Base-by-base conservation (phyloP, 345 rosid genomes). In the Hypericum perforatum region DNA sequence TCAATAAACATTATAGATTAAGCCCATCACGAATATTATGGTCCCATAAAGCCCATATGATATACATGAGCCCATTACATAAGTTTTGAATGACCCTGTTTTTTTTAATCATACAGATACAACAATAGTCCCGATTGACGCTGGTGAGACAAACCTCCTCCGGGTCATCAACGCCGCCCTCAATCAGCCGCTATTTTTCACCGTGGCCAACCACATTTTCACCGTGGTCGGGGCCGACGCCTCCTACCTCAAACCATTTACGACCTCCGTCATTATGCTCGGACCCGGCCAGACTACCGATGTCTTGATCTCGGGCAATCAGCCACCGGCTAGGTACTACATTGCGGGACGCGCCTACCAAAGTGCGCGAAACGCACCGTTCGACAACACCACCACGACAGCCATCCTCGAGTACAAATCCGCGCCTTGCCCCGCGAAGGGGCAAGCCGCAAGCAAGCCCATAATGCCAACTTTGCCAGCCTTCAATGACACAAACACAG, bases 261-360 rank as follows among this genome's bases (percentile, higher is more conserved):
- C 67, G 39, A 67, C 67, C 4, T 14, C 45, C 3, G 66, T 61
- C 59, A 50, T 67, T 4, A 67, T 67, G 67, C 54, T 67, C 5
- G 67, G 66, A 8, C 72, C 72, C 0, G 67, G 72, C 29, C 67
- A 67, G n/a, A 67, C 72, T 51, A 61, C 63, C 11, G 67, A 67
- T 32, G 72, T 67, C n/a, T 11, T 67, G 37, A 61, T 67, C 63
- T 22, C 63, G 41, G 72, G 59, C 11, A 52, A 67, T 47, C 72
- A 67, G 41, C 8, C 41, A 16, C 51, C 72, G 0, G 53, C 41
- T 5, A 49, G 67, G 13, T 61, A 61, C 29, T 67, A 67, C 56
- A 53, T 57, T 55, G 67, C 67, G 0, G 63, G 63, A 12, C 59
- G 66, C 1, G 67, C 67, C 7, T 62, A 61, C 11, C 67, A 61